These are phyloP conservation scores for Fraxinus quadrangulata DNA, from an alignment of 257 asterid genomes.

Conservation along the genomic window DNA sequence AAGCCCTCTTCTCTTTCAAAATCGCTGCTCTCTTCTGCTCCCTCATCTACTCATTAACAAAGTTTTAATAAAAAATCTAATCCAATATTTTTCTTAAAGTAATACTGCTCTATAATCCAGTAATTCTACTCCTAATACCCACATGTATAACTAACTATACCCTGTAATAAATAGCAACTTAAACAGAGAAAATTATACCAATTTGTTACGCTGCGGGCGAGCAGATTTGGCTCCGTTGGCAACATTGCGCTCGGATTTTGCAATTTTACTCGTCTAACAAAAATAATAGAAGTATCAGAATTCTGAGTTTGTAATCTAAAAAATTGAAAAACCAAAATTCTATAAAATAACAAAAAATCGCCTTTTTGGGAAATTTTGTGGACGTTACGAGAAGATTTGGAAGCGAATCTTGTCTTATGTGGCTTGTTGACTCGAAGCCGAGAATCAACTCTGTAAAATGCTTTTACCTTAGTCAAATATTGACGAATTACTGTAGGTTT, in stretches of 20 bases:
- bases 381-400: slow-evolving; percentile 79
- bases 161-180: background rate
- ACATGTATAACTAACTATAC: background rate
- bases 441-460: slow-evolving; percentile 32
- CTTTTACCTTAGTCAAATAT: too few relatives aligned
- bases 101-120: background rate
- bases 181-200: slow-evolving; percentile 41
- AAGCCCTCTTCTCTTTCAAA: slow-evolving; percentile 80
- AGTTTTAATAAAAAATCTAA: slow-evolving; percentile 2
- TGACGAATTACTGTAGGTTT: too few relatives aligned
- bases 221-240: slow-evolving; percentile 78
- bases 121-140: background rate
- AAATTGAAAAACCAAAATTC: background rate
- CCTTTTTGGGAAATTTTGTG: slow-evolving; percentile 81
- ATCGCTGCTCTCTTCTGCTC: slow-evolving; percentile 76
- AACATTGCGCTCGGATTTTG: slow-evolving; percentile 55
- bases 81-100: background rate
- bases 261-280: slow-evolving; percentile 47
- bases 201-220: slow-evolving; percentile 77
- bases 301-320: background rate
- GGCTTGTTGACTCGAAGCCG: slow-evolving; percentile 65
- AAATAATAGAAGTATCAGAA: slow-evolving; percentile 2
- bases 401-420: slow-evolving; percentile 78
- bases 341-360: slow-evolving; percentile 8
- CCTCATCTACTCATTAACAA: slow-evolving; percentile 50